Conservation (phyloP, 1,284 basidiomycete genomes). For the Heliocybe sulcata region DNA sequence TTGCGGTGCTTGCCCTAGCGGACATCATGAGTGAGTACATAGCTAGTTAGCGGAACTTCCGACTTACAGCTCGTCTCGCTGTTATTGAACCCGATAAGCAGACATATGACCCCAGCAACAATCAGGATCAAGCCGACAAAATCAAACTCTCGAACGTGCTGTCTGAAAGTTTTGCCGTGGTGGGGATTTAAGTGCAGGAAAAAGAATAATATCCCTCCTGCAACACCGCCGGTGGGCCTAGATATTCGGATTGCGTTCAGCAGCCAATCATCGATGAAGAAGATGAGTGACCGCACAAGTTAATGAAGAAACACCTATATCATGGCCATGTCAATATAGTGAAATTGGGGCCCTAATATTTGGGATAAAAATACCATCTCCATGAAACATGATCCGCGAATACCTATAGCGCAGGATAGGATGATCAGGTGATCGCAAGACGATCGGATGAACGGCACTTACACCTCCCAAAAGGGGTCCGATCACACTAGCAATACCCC, state of each 20-base stretch:
- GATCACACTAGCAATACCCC: constrained; percentile 74
- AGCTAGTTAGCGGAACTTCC: not conserved
- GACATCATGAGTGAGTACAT: constrained; percentile 1
- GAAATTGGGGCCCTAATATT: not conserved
- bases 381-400: constrained; percentile 69
- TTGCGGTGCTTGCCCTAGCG: constrained; percentile 30
- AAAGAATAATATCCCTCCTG: constrained; percentile 65
- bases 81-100: constrained; percentile 81
- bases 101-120: constrained; percentile 63
- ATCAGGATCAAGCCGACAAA: constrained; percentile 69
- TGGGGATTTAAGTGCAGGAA: constrained; percentile 82
- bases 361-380: constrained; percentile 46
- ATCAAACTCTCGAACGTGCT: constrained; percentile 69
- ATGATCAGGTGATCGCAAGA: not conserved
- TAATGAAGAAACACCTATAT: constrained; percentile 67
- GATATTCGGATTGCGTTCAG: constrained; percentile 6
- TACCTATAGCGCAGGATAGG: constrained; percentile 26
- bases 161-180: constrained; percentile 42
- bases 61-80: constrained; percentile 59
- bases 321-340: constrained; percentile 4
- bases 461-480: constrained; percentile 74
- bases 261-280: constrained; percentile 4
- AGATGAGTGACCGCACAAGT: constrained; percentile 37
- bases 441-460: constrained; percentile 6
- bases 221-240: constrained; percentile 73